phyloP scores from a whole-genome alignment of 2,329 filamentous ascomycete species.

The Penicillium griseofulvum region DNA sequence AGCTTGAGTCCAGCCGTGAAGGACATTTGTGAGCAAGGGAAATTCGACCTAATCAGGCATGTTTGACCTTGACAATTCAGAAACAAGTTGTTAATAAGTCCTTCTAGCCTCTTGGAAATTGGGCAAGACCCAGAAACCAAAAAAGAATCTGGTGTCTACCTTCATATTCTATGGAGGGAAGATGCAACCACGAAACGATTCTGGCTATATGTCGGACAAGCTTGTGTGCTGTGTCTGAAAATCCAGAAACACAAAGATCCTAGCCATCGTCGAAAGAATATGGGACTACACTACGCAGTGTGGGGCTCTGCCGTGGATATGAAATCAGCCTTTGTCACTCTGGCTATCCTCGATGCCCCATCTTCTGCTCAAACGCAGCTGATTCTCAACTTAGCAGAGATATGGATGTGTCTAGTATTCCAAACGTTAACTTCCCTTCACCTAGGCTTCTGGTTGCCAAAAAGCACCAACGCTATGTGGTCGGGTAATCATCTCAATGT shows the following conservation, averaged over 20 bases:
- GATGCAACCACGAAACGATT: not conserved
- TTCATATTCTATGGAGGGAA: slow-evolving; percentile 11
- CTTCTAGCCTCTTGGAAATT: not conserved
- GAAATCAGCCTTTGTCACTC: slow-evolving; percentile 12
- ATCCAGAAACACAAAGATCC: slow-evolving; percentile 9
- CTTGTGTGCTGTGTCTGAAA: not conserved
- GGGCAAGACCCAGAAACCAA: not conserved
- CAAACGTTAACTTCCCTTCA: slow-evolving; percentile 7
- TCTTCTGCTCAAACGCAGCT: not conserved
- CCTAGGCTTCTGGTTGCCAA: slow-evolving; percentile 6
- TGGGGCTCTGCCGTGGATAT: slow-evolving; percentile 9
- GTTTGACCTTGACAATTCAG: not conserved
- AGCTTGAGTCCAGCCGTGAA: not conserved
- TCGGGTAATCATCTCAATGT: slow-evolving; percentile 13
- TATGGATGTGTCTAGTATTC: slow-evolving; percentile 12
- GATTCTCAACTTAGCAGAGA: slow-evolving; percentile 11
- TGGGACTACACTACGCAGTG: slow-evolving; percentile 9
- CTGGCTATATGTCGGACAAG: slow-evolving; percentile 14
- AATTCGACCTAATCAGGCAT: not conserved
- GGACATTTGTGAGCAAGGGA: not conserved
- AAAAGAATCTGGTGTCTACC: slow-evolving; percentile 1
- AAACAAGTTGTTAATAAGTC: not conserved
- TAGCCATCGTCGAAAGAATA: not conserved
- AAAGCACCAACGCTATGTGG: not conserved
- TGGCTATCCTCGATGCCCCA: not conserved